These are phyloP conservation scores for Podospora conica DNA, from an alignment of 495 filamentous ascomycete species.

Conservation along the genomic window DNA sequence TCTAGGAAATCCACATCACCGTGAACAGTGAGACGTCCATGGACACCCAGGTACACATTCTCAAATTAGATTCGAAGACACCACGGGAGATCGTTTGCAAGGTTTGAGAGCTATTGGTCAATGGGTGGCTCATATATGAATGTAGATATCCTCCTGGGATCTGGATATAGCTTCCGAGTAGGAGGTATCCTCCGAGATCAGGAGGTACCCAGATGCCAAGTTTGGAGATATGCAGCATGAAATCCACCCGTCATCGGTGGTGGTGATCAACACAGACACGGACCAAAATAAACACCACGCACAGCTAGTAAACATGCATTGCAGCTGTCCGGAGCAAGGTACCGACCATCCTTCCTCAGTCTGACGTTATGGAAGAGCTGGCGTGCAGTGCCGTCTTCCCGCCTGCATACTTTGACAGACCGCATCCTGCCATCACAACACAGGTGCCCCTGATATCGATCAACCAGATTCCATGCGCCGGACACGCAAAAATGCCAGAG, in stretches of 20 bases:
- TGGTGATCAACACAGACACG: not conserved
- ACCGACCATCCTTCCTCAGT: not conserved
- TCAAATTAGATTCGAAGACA: too few species aligned
- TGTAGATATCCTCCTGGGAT: not conserved
- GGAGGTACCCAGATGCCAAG: not conserved
- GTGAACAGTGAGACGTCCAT: too few species aligned
- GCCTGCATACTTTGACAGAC: not conserved
- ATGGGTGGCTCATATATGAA: not conserved
- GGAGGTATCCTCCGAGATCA: not conserved
- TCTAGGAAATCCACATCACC: too few species aligned
- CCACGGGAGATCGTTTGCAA: not conserved
- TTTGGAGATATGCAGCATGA: not conserved
- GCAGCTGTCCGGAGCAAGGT: not conserved
- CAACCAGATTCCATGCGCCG: not conserved
- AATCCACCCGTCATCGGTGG: not conserved
- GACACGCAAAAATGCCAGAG: not conserved
- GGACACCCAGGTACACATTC: too few species aligned
- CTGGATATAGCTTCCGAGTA: too few species aligned
- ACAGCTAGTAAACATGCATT: not conserved
- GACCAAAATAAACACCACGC: not conserved
- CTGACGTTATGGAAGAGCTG: not conserved
- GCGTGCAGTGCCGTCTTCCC: not conserved
- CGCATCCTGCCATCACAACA: not conserved
- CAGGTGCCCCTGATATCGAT: not conserved
- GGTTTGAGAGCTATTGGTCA: not conserved